Percentiles rank a stretch among this genome's conserved stretches.
Evolutionary conservation across 192 early-diverging fungal species (phyloP).

Genomic region (Chytriomyces confervae): DNA sequence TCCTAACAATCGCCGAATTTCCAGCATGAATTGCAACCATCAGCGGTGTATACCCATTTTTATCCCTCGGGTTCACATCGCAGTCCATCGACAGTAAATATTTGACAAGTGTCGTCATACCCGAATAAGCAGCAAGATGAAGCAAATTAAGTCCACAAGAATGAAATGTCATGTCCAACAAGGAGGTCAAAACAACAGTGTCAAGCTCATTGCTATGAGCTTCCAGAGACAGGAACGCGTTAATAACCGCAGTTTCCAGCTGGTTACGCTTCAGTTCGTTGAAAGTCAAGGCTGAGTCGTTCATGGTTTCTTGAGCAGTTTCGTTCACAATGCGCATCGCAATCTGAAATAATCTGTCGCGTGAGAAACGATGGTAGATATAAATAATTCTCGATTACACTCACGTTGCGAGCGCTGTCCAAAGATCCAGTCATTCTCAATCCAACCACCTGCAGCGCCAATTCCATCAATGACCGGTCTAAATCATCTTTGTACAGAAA

Average conservation of each 20-base stretch:
- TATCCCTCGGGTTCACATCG: conserved; percentile 40
- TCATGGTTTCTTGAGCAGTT: conserved; percentile 35
- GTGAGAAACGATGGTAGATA: neutral
- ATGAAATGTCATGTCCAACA: conserved; percentile 34
- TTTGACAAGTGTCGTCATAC: conserved; percentile 46
- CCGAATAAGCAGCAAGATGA: conserved; percentile 38
- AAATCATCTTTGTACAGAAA: conserved; percentile 71
- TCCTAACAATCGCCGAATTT: conserved; percentile 22
- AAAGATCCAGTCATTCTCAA: conserved; percentile 81
- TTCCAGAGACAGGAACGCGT: conserved; percentile 16
- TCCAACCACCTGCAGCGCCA: conserved; percentile 88
- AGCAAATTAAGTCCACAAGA: conserved; percentile 30
- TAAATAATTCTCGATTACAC: neutral
- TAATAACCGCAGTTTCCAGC: conserved; percentile 28
- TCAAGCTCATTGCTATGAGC: neutral
- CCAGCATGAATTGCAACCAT: conserved; percentile 45
- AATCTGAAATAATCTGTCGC: conserved; percentile 44
- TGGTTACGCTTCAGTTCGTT: conserved; percentile 16
- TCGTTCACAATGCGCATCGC: conserved; percentile 71
- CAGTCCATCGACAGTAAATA: conserved; percentile 38
- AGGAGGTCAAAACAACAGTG: conserved; percentile 16
- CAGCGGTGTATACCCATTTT: conserved; percentile 45
- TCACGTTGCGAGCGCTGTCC: conserved; percentile 68
- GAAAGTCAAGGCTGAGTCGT: conserved; percentile 24
- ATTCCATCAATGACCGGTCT: conserved; percentile 88